phyloP scores from a whole-genome alignment of 1,284 basidiomycete genomes.

The Neonothopanus nambi region DNA sequence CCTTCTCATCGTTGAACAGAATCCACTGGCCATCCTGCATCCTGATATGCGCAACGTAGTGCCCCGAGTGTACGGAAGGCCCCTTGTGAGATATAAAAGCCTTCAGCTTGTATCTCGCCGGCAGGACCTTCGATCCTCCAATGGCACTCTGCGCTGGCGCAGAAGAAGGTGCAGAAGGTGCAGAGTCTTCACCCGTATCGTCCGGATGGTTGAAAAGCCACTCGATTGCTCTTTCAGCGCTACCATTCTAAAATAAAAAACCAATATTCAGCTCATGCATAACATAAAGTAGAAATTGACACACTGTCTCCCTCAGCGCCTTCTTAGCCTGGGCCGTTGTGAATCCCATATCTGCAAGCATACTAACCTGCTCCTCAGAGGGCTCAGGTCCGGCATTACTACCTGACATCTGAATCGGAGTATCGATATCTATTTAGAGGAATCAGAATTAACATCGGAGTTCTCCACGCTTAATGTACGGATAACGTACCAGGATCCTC shows the following conservation, averaged over 20 bases:
- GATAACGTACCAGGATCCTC: slow-evolving; percentile 77
- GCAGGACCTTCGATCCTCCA: slow-evolving; percentile 58
- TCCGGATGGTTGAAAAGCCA: slow-evolving; percentile 98
- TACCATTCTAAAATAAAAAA: slow-evolving; percentile 51
- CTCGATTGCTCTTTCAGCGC: slow-evolving; percentile 86
- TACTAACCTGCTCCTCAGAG: slow-evolving; percentile 63
- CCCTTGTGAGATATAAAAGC: slow-evolving; percentile 98
- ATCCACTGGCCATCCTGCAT: slow-evolving; percentile 68
- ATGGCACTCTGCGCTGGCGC: slow-evolving; percentile 19
- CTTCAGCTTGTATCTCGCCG: slow-evolving; percentile 81
- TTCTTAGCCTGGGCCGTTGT: slow-evolving; percentile 82
- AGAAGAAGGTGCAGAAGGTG: slow-evolving; percentile 27
- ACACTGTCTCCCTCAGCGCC: slow-evolving; percentile 84
- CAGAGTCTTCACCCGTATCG: slow-evolving; percentile 71
- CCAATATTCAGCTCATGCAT: not conserved
- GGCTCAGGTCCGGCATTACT: slow-evolving; percentile 49
- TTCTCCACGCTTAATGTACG: not conserved
- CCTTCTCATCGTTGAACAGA: slow-evolving; percentile 95
- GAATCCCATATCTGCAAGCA: slow-evolving; percentile 95
- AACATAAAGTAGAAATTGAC: slow-evolving; percentile 26
- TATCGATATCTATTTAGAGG: slow-evolving; percentile 75
- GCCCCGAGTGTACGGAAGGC: slow-evolving; percentile 91
- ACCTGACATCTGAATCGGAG: slow-evolving; percentile 56
- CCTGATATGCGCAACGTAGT: slow-evolving; percentile 87
- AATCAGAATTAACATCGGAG: slow-evolving; percentile 4